A percentile compares a stretch with the other conserved stretches of the same genome.
Evolutionary conservation across 1,284 basidiomycete species (phyloP).

Genomic region (Ganoderma meredithae): DNA sequence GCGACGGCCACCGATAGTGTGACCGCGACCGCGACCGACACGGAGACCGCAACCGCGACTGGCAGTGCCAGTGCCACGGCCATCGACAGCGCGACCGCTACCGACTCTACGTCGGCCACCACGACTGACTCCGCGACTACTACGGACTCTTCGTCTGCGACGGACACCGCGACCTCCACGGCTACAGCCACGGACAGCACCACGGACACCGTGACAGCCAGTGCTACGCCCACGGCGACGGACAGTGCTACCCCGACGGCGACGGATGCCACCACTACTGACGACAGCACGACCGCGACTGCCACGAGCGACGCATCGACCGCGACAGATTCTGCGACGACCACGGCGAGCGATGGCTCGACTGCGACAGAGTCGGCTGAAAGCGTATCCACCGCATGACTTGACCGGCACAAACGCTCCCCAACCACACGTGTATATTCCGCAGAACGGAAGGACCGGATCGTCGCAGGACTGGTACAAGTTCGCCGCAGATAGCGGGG

Average conservation of each 20-base stretch:
- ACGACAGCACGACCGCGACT: neutral
- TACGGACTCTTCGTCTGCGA: neutral
- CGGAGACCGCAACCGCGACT: neutral
- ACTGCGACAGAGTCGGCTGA: neutral
- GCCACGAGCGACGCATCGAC: slow-evolving; percentile 1
- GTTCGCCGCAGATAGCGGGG: neutral
- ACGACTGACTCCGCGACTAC: neutral
- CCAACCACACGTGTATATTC: neutral
- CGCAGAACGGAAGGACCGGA: neutral
- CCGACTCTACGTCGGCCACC: neutral
- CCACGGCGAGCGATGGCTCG: neutral
- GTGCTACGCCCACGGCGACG: neutral
- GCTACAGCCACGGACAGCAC: neutral
- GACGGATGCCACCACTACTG: neutral
- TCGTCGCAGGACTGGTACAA: neutral
- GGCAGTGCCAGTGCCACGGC: neutral
- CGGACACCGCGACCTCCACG: neutral
- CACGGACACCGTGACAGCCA: neutral
- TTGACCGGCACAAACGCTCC: neutral
- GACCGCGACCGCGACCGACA: neutral
- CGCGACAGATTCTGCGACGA: neutral
- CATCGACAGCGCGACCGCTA: neutral
- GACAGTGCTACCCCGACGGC: neutral
- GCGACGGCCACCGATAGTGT: neutral
- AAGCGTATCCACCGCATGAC: neutral